Evolutionary conservation across 2,329 filamentous ascomycete genomes (phyloP), one percentile per base, ranked within the genome.

Genomic region (Microdochium nivale): DNA sequence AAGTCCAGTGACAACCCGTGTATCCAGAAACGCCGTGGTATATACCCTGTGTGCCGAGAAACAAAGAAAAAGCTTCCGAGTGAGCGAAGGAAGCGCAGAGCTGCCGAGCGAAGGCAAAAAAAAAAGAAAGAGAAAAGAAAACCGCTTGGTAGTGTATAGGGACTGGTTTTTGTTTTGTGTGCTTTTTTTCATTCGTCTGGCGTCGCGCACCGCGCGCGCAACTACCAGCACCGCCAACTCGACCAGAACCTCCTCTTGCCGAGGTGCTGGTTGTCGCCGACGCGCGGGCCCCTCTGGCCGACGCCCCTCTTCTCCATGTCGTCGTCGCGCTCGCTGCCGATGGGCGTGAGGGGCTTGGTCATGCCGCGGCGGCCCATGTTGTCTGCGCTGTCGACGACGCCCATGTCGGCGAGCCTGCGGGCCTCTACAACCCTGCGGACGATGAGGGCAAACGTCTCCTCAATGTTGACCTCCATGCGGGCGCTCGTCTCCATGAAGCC

Each of bases 401-500:
- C 78, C 62, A 70, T 67, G 58, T 75, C 75, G 3, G 78, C 78
- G 46, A 76, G 65, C 14, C 70, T 66, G 21, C 80, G 67, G n/a
- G 71, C 72, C 71, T 84, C 81, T 47, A 80, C 74, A 49, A 86
- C 82, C 49, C 81, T 73, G 25, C 80, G 73, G 44, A 85, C 78
- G 53, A 85, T 80, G 37, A 84, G 75, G 33, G 86, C 87, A 75
- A 94, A 94, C 0, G 88, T 92, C 77, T 94, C 88, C 67, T 94
- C 88, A 55, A 94, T 89, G 65, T 94, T 94, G 57, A 94, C 88
- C 74, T 90, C 87, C 60, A 90, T 81, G 51, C 88, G 74, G 3
- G 88, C 88, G 62, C 86, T 90, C 55, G 88, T 94, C 78, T 94
- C 88, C 88, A 94, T 94, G 70, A 94, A 94, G 37, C 88, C 88